Conservation (phyloP, 2,329 filamentous ascomycete genomes). For the Aspergillus ochraceus region DNA sequence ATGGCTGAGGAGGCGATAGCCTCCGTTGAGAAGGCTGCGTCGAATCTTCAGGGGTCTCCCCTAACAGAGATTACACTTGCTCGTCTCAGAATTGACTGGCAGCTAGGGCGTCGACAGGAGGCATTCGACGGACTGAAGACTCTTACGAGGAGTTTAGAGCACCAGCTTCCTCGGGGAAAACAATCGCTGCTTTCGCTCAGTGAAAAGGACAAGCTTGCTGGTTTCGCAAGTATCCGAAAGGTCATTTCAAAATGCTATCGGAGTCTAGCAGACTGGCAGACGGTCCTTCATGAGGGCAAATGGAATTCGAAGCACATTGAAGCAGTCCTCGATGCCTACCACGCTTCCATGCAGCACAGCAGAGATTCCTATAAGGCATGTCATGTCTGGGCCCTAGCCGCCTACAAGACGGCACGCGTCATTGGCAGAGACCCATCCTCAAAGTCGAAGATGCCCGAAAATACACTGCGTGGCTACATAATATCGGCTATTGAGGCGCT, state of each 20-base stretch:
- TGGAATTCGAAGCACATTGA: conserved; percentile 86
- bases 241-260: conserved; percentile 94
- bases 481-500: conserved; percentile 94
- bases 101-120: conserved; percentile 67
- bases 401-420: conserved; percentile 91
- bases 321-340: conserved; percentile 88
- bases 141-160: conserved; percentile 50
- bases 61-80: conserved; percentile 85
- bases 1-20: conserved; percentile 94
- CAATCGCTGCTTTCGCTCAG: too few species aligned
- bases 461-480: conserved; percentile 78
- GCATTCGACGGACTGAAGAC: conserved; percentile 61
- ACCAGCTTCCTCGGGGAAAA: not conserved
- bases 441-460: conserved; percentile 58
- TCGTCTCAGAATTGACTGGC: conserved; percentile 95
- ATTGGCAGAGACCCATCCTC: conserved; percentile 57
- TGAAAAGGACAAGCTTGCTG: too few species aligned
- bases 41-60: conserved; percentile 39
- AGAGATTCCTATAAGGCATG: conserved; percentile 98
- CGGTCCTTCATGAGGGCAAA: conserved; percentile 77
- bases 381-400: conserved; percentile 97
- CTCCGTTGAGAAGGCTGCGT: conserved; percentile 75
- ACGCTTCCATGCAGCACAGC: conserved; percentile 92
- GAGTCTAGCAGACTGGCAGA: conserved; percentile 95
- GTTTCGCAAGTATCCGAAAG: conserved; percentile 56